Conservation (phyloP, 352 stramenopile genomes). For the Pythium vanterpoolii region DNA sequence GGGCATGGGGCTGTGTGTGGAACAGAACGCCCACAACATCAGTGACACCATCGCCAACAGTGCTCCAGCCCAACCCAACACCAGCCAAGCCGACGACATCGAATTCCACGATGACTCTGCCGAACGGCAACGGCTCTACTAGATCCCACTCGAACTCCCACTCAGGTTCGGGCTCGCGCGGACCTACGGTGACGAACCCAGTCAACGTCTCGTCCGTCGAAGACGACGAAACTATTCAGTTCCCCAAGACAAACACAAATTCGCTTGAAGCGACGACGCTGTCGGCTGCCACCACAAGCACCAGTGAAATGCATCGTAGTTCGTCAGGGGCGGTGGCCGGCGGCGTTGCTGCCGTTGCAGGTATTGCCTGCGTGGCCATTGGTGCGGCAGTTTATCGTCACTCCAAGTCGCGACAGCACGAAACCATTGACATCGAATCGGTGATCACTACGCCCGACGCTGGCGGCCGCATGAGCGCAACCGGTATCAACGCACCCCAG, state of each 20-base stretch:
- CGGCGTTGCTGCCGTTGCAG: constrained; percentile 9
- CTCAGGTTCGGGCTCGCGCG: neutral
- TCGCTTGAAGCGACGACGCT: neutral
- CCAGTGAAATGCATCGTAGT: neutral
- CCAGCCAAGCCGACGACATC: neutral
- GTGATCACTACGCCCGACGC: constrained; percentile 5
- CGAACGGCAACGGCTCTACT: neutral
- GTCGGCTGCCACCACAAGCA: constrained; percentile 1
- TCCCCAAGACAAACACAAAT: neutral
- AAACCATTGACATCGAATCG: constrained; percentile 11
- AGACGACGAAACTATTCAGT: constrained; percentile 8
- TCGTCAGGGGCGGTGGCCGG: constrained; percentile 1
- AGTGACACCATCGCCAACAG: neutral
- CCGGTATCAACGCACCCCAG: constrained; percentile 2
- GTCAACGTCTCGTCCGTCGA: neutral
- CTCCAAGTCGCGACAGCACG: neutral
- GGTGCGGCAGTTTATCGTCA: constrained; percentile 13
- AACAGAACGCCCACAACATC: neutral
- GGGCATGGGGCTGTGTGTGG: constrained; percentile 67
- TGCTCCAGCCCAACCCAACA: neutral
- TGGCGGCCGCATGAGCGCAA: neutral
- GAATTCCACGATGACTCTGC: too few relatives aligned
- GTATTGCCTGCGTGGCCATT: constrained; percentile 4
- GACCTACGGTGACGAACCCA: neutral
- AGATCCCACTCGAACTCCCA: neutral